Conservation (phyloP, 2,329 filamentous ascomycete species). For the Ciborinia camelliae region DNA sequence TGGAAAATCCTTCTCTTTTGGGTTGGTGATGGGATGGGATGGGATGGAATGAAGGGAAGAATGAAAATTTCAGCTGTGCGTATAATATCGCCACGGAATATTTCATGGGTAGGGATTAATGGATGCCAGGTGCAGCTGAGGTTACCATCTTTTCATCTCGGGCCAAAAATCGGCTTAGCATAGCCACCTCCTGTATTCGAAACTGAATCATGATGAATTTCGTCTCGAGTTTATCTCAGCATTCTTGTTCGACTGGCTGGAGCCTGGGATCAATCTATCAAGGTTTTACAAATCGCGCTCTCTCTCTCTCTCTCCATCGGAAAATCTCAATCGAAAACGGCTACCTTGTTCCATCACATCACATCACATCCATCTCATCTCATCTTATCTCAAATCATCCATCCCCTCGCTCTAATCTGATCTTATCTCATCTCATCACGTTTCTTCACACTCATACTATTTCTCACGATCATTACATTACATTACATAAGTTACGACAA, state of each 20-base stretch:
- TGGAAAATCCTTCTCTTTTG: background rate
- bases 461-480: slow-evolving; percentile 1
- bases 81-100: background rate
- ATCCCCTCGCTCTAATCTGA: too few species aligned
- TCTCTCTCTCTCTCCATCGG: background rate
- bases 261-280: too few species aligned
- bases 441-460: background rate
- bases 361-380: background rate
- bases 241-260: too few species aligned
- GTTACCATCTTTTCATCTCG: background rate
- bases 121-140: slow-evolving; percentile 5
- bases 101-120: slow-evolving; percentile 10
- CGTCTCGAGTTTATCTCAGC: background rate
- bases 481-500: background rate
- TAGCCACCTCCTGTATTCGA: background rate
- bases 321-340: background rate
- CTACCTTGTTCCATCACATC: background rate
- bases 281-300: too few species aligned
- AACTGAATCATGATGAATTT: background rate
- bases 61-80: background rate
- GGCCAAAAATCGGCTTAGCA: slow-evolving; percentile 5
- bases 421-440: background rate
- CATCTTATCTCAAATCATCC: too few species aligned
- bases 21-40: background rate
- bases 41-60: background rate